Evolutionary conservation across 2,329 filamentous ascomycete species (phyloP), one percentile per base, ranked within the genome.

Genomic region (Eurotiales sp.): DNA sequence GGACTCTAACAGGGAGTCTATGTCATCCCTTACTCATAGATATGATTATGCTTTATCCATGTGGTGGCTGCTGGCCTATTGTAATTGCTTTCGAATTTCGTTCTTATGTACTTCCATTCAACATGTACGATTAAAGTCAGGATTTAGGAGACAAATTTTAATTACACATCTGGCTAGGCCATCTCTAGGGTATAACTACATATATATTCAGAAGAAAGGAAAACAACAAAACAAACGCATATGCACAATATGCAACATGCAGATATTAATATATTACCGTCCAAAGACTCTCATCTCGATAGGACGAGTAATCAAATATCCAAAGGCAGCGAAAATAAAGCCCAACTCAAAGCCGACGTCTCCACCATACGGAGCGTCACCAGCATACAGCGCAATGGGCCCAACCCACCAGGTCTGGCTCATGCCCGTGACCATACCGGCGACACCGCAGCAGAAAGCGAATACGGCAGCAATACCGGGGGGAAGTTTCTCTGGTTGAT

Each of bases 391-490:
- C 0, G 84, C 85, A 55, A 89, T 82, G 0, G 85, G 85, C 0
- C 86, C 86, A 0, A 80, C 79, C 58, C 74, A 86, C 84, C 85
- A 90, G 0, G 74, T 67, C 67, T 90, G 86, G 15, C 79, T 79
- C 84, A 89, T 89, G 5, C 86, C 86, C 7, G 81, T 72, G 2
- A 87, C 76, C 60, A 86, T 84, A 12, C 86, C 86, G 12, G 77
- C 74, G 34, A 86, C 69, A 46, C 86, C 86, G 50, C 80, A 79
- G 60, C 73, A 73, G 66, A 88, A 88, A 0, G 85, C 83, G 1
- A 75, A 58, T 10, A 83, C 58, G 4, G 86, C 85, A 0, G 86
- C 84, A 44, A 85, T 74, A 8, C 85, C 82, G 0, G 80, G 75
- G 0, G 86, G 85, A 0, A 89, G 76, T 46, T 77, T 77, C 0